A percentile compares a stretch with the other conserved stretches of the same genome.
These are phyloP conservation scores for Didymosphaeria variabile DNA, from an alignment of 2,329 filamentous ascomycete genomes.

Conservation along the genomic window DNA sequence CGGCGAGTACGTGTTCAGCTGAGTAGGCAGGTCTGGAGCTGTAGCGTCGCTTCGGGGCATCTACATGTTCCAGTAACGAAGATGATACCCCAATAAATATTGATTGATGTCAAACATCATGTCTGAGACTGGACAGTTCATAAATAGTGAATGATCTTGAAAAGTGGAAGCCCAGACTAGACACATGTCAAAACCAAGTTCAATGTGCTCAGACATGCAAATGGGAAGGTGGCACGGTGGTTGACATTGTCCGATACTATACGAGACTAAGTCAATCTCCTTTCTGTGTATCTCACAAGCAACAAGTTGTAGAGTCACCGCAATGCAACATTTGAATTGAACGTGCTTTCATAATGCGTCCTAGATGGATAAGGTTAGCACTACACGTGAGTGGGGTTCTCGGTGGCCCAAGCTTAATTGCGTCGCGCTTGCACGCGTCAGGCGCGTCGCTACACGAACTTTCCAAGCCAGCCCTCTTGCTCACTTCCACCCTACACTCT, in stretches of 20 bases:
- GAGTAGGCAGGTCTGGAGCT: background rate
- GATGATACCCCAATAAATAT: conserved; percentile 1
- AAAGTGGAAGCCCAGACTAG: background rate
- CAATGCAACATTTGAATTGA: too few species aligned
- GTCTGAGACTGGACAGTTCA: background rate
- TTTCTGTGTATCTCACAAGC: background rate
- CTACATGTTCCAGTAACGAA: background rate
- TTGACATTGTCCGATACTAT: background rate
- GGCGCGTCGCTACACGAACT: conserved; percentile 15
- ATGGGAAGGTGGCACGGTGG: background rate
- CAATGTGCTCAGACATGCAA: background rate
- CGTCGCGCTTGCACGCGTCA: conserved; percentile 16
- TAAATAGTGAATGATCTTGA: background rate
- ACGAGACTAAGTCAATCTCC: background rate
- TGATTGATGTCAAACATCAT: background rate
- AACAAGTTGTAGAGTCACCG: background rate
- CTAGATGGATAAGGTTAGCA: background rate
- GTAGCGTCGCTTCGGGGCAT: background rate
- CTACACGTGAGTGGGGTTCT: conserved; percentile 11
- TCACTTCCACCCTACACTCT: conserved; percentile 4
- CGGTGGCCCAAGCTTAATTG: conserved; percentile 20
- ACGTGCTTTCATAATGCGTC: background rate
- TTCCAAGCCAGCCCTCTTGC: conserved; percentile 26
- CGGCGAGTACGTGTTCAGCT: too few species aligned
- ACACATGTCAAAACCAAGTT: background rate